Conservation (phyloP, 164 flowering plant genomes). For the Aristolochia californica region DNA sequence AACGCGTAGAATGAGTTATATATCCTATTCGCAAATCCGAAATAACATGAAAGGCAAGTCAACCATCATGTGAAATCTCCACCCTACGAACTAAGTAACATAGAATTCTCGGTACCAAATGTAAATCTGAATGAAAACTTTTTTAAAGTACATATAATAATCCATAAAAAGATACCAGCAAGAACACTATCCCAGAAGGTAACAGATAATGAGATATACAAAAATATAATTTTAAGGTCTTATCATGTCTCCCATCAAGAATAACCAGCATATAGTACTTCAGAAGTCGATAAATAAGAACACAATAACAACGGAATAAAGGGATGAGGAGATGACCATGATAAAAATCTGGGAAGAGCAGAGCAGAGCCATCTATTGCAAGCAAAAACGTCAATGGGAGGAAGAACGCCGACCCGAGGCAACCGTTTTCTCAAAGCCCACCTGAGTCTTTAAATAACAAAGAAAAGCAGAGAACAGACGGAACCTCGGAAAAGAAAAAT, state of each 20-base stretch:
- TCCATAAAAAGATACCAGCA: not conserved
- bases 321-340: slow-evolving; percentile 7
- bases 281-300: not conserved
- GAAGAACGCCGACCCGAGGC: not conserved
- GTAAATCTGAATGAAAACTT: too few species aligned
- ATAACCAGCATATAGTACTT: not conserved
- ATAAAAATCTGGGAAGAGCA: slow-evolving; percentile 8
- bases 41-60: too few species aligned
- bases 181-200: not conserved
- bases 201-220: not conserved
- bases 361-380: slow-evolving; percentile 8
- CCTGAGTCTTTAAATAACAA: not conserved
- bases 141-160: too few species aligned
- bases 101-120: too few species aligned
- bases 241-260: not conserved
- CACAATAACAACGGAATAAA: not conserved
- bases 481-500: too few species aligned
- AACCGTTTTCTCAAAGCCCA: not conserved
- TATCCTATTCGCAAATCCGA: too few species aligned
- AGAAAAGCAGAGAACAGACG: not conserved
- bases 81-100: too few species aligned
- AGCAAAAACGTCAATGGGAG: not conserved
- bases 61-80: too few species aligned
- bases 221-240: not conserved
- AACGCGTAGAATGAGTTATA: too few species aligned